A percentile compares a stretch with the other conserved stretches of the same genome.
Conservation (phyloP, 148 eudicot genomes). For the Vaccinium myrtillus region DNA sequence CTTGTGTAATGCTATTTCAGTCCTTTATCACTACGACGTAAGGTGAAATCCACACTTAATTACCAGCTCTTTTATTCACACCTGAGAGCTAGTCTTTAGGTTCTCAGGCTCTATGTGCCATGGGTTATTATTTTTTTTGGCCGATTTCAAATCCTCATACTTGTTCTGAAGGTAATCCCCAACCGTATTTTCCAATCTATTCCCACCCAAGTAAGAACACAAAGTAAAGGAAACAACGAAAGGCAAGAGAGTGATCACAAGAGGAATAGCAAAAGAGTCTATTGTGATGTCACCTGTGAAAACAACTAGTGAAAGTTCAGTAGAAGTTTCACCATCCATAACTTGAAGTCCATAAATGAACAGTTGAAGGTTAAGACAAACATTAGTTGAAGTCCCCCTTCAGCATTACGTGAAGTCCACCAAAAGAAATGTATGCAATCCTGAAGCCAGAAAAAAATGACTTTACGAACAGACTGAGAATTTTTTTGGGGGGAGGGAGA, state of each 20-base stretch:
- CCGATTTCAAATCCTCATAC: background rate
- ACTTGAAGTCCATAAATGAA: background rate
- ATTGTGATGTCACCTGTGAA: background rate
- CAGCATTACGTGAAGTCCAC: background rate
- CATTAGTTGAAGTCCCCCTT: background rate
- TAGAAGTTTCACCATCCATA: background rate
- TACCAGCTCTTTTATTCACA: background rate
- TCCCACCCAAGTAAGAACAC: background rate
- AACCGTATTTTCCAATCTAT: background rate
- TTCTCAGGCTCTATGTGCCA: background rate
- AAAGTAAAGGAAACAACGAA: background rate
- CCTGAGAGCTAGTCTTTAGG: background rate
- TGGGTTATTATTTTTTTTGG: background rate
- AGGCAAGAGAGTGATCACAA: background rate
- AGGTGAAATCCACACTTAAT: background rate
- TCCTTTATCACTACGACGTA: too few relatives aligned
- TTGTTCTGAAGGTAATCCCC: background rate
- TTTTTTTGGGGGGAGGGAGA: background rate
- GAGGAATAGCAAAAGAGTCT: background rate
- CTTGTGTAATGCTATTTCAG: background rate
- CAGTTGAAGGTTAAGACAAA: background rate
- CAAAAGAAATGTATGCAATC: constrained; percentile 3
- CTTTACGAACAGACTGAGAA: background rate
- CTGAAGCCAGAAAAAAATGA: background rate
- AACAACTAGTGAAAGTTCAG: background rate